These are phyloP conservation scores for Pythium graminicola DNA, from an alignment of 352 stramenopile genomes.

Conservation along the genomic window DNA sequence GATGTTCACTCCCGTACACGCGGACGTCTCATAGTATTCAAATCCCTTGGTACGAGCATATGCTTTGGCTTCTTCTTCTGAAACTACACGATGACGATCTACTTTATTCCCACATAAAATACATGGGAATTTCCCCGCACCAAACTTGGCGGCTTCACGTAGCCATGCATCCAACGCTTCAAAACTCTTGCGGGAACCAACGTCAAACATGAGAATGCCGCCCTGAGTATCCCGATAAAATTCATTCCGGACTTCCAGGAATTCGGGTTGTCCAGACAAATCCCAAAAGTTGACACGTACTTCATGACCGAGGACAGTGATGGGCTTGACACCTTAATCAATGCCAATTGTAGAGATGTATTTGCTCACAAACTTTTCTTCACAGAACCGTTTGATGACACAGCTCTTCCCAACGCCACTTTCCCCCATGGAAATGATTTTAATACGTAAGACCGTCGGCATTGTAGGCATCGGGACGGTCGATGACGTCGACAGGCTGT, in stretches of 20 bases:
- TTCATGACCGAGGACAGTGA: constrained; percentile 61
- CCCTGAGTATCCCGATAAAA: constrained; percentile 94
- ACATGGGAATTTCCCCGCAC: constrained; percentile 78
- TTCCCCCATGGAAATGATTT: constrained; percentile 92
- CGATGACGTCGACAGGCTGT: background rate
- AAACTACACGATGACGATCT: constrained; percentile 68
- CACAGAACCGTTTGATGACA: constrained; percentile 95
- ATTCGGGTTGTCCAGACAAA: constrained; percentile 87
- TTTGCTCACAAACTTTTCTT: constrained; percentile 92
- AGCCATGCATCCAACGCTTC: constrained; percentile 86
- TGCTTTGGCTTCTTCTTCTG: constrained; percentile 64
- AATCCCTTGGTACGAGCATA: constrained; percentile 77
- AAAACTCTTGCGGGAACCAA: constrained; percentile 71
- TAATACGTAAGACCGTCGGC: constrained; percentile 73
- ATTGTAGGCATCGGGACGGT: constrained; percentile 11
- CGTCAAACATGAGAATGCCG: constrained; percentile 72
- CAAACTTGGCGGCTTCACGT: constrained; percentile 82
- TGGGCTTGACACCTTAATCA: constrained; percentile 92
- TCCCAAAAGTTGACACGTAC: constrained; percentile 95
- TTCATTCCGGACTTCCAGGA: constrained; percentile 94
- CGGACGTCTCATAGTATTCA: constrained; percentile 91
- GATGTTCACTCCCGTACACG: constrained; percentile 82
- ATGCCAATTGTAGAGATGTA: constrained; percentile 96
- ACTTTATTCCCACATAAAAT: constrained; percentile 91
- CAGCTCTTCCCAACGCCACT: constrained; percentile 90